Base-by-base conservation (phyloP, 2,329 filamentous ascomycete species). In the Fusarium hainanense region DNA sequence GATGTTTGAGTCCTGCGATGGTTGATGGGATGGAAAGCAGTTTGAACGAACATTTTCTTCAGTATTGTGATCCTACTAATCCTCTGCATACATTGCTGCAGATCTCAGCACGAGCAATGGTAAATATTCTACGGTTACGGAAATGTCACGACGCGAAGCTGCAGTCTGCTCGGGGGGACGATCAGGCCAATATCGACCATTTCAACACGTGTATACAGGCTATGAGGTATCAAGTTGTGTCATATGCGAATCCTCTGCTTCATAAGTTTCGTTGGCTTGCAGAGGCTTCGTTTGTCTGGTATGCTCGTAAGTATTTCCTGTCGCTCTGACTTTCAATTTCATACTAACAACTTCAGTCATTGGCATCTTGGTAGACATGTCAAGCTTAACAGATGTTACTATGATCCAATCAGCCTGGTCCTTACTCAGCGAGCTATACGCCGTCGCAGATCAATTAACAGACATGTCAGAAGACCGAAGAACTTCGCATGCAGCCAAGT, bases 141-240 rank as follows among this genome's bases (percentile, higher is more conserved):
- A 68, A 63, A 3, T 10, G 34, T 1, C 63, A 68, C 16, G 63
- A 68, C 6, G 28, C 11, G 16, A 44, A 54, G 1, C 40, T 63
- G 48, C 14, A 6, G 11, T 63, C 63, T 6, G 9, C 46, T 9
- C 20, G 41, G 3, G 23, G 7, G 4, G 20, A 58, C 6, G 65
- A 68, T 11, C 20, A 9, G 25, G 67, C 37, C 3, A 63, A 68
- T 11, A 25, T 32, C 7, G 65, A 67, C 3, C 65, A 68, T 40
- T 68, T 68, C 5, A 49, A 58, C 10, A 27, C 54, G 1, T 68
- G 65, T 16, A 68, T 68, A 52, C 63, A 68, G 12, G 37, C 58
- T 1, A 54, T 68, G 41, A 30, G 43, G 4, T 68, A 68, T 8
- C 16, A 63, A 2, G 25, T 63, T 10, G 16, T 67, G 0, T 68